Evolutionary conservation across 768 basidiomycete species (phyloP).

Genomic region (Sistotremastrum niveocremeum): DNA sequence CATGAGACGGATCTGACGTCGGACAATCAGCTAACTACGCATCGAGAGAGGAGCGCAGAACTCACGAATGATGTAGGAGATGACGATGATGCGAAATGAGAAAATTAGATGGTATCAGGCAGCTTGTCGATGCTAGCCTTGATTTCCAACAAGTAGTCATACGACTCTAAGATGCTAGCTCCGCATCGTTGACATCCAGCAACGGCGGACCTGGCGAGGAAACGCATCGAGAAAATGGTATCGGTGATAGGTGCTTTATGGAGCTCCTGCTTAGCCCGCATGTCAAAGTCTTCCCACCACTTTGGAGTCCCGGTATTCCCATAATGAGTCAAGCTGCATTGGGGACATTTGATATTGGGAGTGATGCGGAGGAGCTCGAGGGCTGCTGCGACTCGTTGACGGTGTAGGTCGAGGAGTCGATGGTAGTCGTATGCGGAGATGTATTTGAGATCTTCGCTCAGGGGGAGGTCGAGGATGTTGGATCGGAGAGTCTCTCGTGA

Average conservation of each 20-base stretch:
- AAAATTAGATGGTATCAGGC: slow-evolving; percentile 27
- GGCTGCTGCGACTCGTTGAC: slow-evolving; percentile 35
- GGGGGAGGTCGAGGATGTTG: slow-evolving; percentile 41
- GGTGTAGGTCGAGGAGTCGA: slow-evolving; percentile 47
- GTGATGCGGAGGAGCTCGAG: slow-evolving; percentile 31
- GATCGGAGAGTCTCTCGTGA: slow-evolving; percentile 42
- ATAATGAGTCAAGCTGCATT: slow-evolving; percentile 43
- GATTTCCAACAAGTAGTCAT: slow-evolving; percentile 38
- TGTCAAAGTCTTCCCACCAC: slow-evolving; percentile 59
- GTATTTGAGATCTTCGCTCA: slow-evolving; percentile 48
- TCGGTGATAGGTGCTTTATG: slow-evolving; percentile 40
- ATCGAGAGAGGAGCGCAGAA: too few species aligned
- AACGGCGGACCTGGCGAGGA: slow-evolving; percentile 38
- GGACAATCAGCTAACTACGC: too few species aligned
- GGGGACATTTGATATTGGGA: slow-evolving; percentile 46
- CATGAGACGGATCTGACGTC: too few species aligned
- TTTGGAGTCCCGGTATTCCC: slow-evolving; percentile 35
- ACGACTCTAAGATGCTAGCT: slow-evolving; percentile 50
- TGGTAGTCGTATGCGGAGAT: slow-evolving; percentile 61
- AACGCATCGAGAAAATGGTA: slow-evolving; percentile 46
- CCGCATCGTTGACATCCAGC: slow-evolving; percentile 50
- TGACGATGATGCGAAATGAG: background rate
- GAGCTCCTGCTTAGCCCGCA: slow-evolving; percentile 44
- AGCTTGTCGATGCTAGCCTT: slow-evolving; percentile 44
- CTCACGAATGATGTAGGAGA: too few species aligned